Base-by-base conservation (phyloP, 1,284 basidiomycete species). In the Ganoderma sp. region DNA sequence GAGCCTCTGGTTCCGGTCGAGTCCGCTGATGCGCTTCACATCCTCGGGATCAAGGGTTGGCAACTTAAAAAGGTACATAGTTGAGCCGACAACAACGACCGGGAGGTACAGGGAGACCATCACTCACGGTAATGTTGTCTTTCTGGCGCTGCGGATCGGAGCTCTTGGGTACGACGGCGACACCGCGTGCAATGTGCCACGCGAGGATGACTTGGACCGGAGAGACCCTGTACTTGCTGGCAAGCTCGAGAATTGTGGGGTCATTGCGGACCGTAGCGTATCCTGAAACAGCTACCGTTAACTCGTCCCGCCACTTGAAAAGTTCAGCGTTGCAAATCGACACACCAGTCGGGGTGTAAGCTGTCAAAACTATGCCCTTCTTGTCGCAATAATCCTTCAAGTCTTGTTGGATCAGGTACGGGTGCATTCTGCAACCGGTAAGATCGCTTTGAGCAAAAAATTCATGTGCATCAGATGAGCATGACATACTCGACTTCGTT, bases 331-430 rank as follows among this genome's bases (percentile, higher is more conserved):
- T 28, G 15, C 28, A 19, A 5, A 34, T 32, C 42, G 2, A 57
- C 74, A 50, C 70, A 73, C 90, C 90, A 5, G 91, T 81, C 0
- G 91, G 91, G 0, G 86, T 85, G 79, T 93, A 93, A 0, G 89
- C 90, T 42, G 89, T 87, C 34, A 92, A 74, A 0, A 86, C 73
- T 68, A 93, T 92, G 41, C 85, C 85, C 70, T 88, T 85, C 57
- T 79, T 71, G 54, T 85, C 80, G 76, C 90, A 91, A 76, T 84
- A 90, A 41, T 81, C 76, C 65, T 87, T 81, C n/a, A 92, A 80
- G 14, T 88, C 83, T 65, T 83, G 77, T 73, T 91, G 86, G 0
- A 85, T 84, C 25, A 87, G 81, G 71, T 80, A 85, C 2, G 88
- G 87, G 73, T 90, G 88, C 66, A 87, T 42, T 64, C 75, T 77